Evolutionary conservation across 768 basidiomycete genomes (phyloP), one percentile per base, ranked within the genome.

Genomic region (Rhizopogon sp.): DNA sequence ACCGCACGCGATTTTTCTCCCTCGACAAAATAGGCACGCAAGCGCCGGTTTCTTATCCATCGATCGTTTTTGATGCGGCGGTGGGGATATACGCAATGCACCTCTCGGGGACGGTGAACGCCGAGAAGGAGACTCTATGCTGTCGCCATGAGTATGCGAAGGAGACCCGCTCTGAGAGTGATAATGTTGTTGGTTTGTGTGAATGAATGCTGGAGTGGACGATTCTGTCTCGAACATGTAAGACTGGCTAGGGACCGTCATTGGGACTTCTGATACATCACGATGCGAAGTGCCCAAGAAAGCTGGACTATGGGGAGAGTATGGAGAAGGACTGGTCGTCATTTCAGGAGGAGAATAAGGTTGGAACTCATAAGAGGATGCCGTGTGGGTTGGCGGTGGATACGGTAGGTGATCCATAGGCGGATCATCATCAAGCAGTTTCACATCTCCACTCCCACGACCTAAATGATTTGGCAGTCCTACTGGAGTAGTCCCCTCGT

Each of bases 1-100:
- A 0, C 85, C 84, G 56, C 85, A 87, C 8, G 85, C 85, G 49
- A 87, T 87, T 70, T 86, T 86, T 41, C 84, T 74, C 5, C 82
- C 83, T 40, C 84, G 74, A 62, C 84, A 86, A 62, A 86, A 86
- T 6, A 83, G 70, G 58, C 84, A 85, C 1, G 84, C 84, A 1
- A 85, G 71, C 3, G 79, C 76, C 14, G 84, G 84, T 58, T 85
- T 85, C 71, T 80, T 82, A 52, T 73, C 70, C 25, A 68, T 42
- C 3, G 60, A 35, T 52, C 71, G 62, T 43, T 68, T 70, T 0
- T 49, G 6, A 25, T 62, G 64, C 2, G 65, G 63, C 10, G 31
- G 33, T 3, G 69, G 67, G 0, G 69, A 69, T 56, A 65, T 9
- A 45, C 56, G 56, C 3, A 50, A 51, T 16, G 56, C 31, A 8